Base-by-base conservation (phyloP, 768 basidiomycete species). In the Russula sp. region DNA sequence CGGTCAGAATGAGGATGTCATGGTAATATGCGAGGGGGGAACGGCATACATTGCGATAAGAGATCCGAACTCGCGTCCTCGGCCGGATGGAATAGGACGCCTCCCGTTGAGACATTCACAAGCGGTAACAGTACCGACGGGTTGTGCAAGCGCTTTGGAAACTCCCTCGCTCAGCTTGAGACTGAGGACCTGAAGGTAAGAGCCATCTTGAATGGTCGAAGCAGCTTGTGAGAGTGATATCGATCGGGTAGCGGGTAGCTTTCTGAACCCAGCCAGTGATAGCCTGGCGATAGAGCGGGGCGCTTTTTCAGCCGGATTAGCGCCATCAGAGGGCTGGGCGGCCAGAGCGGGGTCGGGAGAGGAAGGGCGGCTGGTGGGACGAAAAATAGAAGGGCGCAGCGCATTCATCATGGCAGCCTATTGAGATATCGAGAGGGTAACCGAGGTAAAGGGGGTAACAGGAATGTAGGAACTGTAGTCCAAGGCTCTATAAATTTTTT, bases 161-260 rank as follows among this genome's bases (percentile, higher is more conserved):
- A 90, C 88, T 0, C 88, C 89, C 74, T 93, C 91, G 71, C 87
- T 90, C 51, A 93, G 78, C 72, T 88, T 90, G 61, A 91, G 78
- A 69, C 86, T 81, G 51, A 92, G 82, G 63, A 85, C 83, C 72
- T 91, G 87, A 59, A 92, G 79, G 75, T 91, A 92, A 14, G 89
- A 89, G 61, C 87, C 88, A 73, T 92, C 90, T 68, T 90, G 90
- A 34, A 87, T 75, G 36, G 86, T 80, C 9, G 83, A 78, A 3
- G 78, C 71, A 53, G 69, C 70, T 0, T 76, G 67, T 4, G 78
- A 71, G 18, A 75, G 67, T 5, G 76, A 69, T 20, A 68, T 67
- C 0, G 80, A 74, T 34, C 71, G 61, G 16, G 84, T 78, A 16
- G 83, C 80, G 2, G 86, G 78, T 11, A 83, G 77, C 38, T 83